Conservation (phyloP, 768 basidiomycete genomes). For the Termitomyces sp. region DNA sequence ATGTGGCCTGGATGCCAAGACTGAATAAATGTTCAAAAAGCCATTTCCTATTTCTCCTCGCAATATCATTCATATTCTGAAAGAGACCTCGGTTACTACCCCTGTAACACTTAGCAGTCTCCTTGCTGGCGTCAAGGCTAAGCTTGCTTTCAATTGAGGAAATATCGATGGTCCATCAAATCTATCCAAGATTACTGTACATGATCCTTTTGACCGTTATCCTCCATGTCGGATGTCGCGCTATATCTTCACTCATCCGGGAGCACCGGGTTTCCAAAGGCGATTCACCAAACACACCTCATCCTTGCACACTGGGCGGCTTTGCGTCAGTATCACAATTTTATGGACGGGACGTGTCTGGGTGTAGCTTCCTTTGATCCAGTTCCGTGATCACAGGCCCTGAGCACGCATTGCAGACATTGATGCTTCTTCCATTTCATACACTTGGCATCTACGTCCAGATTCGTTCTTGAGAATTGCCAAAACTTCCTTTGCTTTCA, state of each 20-base stretch:
- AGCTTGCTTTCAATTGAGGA: slow-evolving; percentile 8
- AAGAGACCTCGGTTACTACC: slow-evolving; percentile 23
- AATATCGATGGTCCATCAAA: slow-evolving; percentile 2
- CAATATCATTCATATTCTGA: slow-evolving; percentile 22
- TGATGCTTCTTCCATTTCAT: slow-evolving; percentile 29
- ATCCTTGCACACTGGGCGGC: slow-evolving; percentile 19
- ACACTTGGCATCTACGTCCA: slow-evolving; percentile 21
- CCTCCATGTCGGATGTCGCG: slow-evolving; percentile 13
- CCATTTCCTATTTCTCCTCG: slow-evolving; percentile 28
- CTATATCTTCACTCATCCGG: slow-evolving; percentile 32
- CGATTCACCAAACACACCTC: slow-evolving; percentile 24
- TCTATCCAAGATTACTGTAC: slow-evolving; percentile 9
- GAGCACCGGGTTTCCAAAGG: slow-evolving; percentile 33
- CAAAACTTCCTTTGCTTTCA: too few species aligned
- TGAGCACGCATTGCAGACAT: slow-evolving; percentile 14
- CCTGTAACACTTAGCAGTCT: slow-evolving; percentile 18
- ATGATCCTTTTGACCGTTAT: slow-evolving; percentile 9
- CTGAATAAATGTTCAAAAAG: slow-evolving; percentile 6
- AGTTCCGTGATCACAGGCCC: slow-evolving; percentile 8
- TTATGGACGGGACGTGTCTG: not conserved
- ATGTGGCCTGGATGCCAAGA: too few species aligned
- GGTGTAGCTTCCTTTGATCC: slow-evolving; percentile 3
- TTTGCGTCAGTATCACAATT: slow-evolving; percentile 16
- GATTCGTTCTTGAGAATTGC: slow-evolving; percentile 7
- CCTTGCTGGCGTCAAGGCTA: slow-evolving; percentile 14